Conservation (phyloP, 306 rosid genomes). For the Parietaria judaica region DNA sequence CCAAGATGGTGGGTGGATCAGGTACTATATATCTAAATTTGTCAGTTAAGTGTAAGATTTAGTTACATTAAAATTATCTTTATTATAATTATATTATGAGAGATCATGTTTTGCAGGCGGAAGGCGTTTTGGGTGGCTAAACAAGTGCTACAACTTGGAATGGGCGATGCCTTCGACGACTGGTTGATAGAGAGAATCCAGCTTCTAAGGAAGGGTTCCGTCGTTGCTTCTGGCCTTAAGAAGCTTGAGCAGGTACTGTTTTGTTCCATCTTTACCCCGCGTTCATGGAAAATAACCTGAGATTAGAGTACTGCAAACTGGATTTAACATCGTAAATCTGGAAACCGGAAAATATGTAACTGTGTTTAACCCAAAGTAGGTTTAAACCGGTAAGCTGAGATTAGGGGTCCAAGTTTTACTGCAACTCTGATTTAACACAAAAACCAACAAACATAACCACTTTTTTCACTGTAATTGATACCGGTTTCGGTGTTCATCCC, state of each 20-base stretch:
- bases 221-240: constrained; percentile 75
- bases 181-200: constrained; percentile 92
- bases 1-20: constrained; percentile 99
- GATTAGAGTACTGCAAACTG: too few species aligned
- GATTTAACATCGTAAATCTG: too few species aligned
- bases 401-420: too few species aligned
- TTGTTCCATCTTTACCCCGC: constrained; percentile 3
- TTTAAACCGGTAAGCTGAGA: too few species aligned
- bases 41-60: not conserved
- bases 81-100: constrained; percentile 16
- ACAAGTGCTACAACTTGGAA: constrained; percentile 88
- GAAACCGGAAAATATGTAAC: too few species aligned
- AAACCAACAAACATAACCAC: too few species aligned
- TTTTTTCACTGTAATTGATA: too few species aligned
- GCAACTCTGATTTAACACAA: too few species aligned
- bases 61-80: not conserved
- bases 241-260: constrained; percentile 72
- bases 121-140: constrained; percentile 99
- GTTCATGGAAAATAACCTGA: not conserved
- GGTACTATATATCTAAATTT: constrained; percentile 38
- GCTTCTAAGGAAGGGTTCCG: constrained; percentile 81
- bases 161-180: constrained; percentile 99
- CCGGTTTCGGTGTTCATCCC: too few species aligned
- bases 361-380: too few species aligned
- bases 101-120: constrained; percentile 43